Conservation (phyloP, 2,329 filamentous ascomycete species). For the Bipolaris bicolor region DNA sequence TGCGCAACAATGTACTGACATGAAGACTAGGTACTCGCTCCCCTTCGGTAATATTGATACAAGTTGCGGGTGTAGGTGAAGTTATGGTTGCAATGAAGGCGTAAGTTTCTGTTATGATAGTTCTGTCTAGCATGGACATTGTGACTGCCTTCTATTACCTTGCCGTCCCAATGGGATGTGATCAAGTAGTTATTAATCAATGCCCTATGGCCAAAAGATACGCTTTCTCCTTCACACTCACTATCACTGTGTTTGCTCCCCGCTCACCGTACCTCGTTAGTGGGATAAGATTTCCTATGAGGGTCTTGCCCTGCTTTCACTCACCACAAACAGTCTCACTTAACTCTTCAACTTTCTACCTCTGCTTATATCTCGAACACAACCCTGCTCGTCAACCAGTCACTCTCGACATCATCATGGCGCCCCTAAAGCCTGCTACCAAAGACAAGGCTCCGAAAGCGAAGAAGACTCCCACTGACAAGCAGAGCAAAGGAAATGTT, state of each 20-base stretch:
- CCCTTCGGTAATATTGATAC: background rate
- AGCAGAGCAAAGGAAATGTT: conserved; percentile 5
- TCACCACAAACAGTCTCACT: background rate
- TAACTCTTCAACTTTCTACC: background rate
- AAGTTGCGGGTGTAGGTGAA: background rate
- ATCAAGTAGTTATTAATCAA: no score
- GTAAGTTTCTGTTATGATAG: no score
- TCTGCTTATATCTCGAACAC: background rate
- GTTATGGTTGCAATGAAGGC: no score
- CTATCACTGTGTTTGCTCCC: background rate
- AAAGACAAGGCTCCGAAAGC: background rate
- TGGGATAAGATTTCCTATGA: background rate
- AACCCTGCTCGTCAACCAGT: background rate
- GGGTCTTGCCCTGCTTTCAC: background rate
- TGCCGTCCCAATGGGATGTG: no score
- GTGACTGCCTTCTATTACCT: no score
- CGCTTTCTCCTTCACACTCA: background rate
- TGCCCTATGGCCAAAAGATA: no score
- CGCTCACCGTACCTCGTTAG: background rate
- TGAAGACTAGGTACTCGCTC: background rate
- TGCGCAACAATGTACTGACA: background rate
- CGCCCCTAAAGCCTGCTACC: background rate
- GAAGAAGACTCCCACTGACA: background rate
- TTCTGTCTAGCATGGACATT: no score
- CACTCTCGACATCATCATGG: conserved; percentile 2